Percentiles rank a stretch among this genome's conserved stretches.
Conservation (phyloP, 1,139 yeast genomes). For the Suhomyces bokatorum region DNA sequence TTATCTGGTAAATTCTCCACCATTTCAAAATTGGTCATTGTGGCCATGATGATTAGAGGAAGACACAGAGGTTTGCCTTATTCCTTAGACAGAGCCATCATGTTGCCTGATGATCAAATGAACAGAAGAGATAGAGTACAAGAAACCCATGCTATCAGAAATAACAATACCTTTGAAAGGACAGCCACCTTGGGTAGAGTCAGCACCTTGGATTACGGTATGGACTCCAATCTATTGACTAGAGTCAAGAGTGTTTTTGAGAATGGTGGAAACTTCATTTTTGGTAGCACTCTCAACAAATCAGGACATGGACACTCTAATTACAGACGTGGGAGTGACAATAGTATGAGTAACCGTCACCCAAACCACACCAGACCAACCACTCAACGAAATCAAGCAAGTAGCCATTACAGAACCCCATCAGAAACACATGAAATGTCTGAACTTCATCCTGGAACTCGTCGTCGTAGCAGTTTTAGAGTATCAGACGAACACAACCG, state of each 20-base stretch:
- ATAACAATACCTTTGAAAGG: conserved; percentile 34
- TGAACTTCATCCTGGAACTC: not conserved
- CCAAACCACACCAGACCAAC: too few species aligned
- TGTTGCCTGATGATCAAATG: conserved; percentile 75
- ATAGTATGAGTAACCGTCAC: not conserved
- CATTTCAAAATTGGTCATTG: conserved; percentile 78
- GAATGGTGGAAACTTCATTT: conserved; percentile 5
- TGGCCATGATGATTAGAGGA: conserved; percentile 91
- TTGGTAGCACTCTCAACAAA: conserved; percentile 1
- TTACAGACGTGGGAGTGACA: conserved; percentile 6
- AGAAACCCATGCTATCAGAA: conserved; percentile 52
- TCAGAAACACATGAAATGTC: conserved; percentile 3
- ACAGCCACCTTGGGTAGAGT: conserved; percentile 14
- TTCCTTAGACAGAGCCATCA: conserved; percentile 88
- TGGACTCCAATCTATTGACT: conserved; percentile 9
- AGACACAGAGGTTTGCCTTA: conserved; percentile 97
- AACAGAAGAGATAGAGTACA: conserved; percentile 66
- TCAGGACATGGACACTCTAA: conserved; percentile 1
- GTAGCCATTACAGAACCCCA: not conserved
- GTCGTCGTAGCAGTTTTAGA: not conserved
- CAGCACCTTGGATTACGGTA: conserved; percentile 13
- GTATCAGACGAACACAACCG: not conserved
- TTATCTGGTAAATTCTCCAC: conserved; percentile 70
- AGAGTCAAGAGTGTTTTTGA: conserved; percentile 8
- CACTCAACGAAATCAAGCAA: too few species aligned